phyloP scores from a whole-genome alignment of 352 stramenopile species.

The Phytopythium kandeliae region DNA sequence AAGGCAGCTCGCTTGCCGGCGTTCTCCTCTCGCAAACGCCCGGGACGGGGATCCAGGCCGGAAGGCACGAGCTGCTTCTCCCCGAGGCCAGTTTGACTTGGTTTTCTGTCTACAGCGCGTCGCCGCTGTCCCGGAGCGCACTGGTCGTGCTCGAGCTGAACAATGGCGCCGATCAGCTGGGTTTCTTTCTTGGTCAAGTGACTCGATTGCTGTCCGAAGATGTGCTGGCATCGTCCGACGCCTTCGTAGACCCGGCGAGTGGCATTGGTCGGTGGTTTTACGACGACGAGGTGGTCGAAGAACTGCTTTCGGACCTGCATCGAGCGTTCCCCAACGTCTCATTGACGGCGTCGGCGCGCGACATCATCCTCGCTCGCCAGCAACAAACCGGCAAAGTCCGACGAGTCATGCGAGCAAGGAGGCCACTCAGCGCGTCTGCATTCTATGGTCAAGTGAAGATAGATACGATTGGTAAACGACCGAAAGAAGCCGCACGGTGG shows the following conservation, averaged over 20 bases:
- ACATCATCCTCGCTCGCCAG: not conserved
- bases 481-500: slow-evolving; percentile 17
- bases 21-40: not conserved
- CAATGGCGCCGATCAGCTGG: slow-evolving; percentile 28
- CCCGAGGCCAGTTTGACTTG: slow-evolving; percentile 17
- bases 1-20: not conserved
- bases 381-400: not conserved
- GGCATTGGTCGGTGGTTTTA: slow-evolving; percentile 6
- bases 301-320: slow-evolving; percentile 39
- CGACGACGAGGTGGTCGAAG: slow-evolving; percentile 20
- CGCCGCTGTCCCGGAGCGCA: slow-evolving; percentile 45
- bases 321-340: slow-evolving; percentile 36
- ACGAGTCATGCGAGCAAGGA: slow-evolving; percentile 20
- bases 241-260: not conserved
- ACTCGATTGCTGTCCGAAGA: not conserved
- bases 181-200: slow-evolving; percentile 44
- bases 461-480: not conserved
- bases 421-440: slow-evolving; percentile 17
- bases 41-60: not conserved
- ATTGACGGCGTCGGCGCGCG: slow-evolving; percentile 27
- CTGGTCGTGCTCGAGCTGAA: slow-evolving; percentile 42
- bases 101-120: slow-evolving; percentile 54
- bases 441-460: slow-evolving; percentile 18
- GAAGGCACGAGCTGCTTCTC: slow-evolving; percentile 19
- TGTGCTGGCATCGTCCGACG: too few relatives aligned